Base-by-base conservation (phyloP, 257 asterid genomes). In the Catharanthus roseus region DNA sequence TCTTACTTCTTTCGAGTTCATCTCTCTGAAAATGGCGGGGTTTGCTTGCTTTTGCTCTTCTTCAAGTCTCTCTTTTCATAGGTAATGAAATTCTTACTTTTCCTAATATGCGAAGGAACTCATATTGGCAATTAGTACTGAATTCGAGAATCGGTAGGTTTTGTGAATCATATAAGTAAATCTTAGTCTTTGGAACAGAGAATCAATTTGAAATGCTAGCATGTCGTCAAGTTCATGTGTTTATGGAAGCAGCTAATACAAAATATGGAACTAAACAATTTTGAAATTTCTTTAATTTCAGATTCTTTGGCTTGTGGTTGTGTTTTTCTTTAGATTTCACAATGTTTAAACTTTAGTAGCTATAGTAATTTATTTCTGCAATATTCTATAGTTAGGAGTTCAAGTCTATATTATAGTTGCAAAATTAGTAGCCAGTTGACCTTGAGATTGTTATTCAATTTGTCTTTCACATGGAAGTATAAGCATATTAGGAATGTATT, bases 1-100 rank as follows among this genome's bases (percentile, higher is more conserved):
- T 38, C 10, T 61, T 31, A 42, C 3, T 29, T 29, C n/a, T n/a
- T n/a, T n/a, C n/a, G n/a, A n/a, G n/a, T 49, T 61, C 66, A 66
- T 36, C 68, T 65, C 68, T 77, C 68, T 49, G 54, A 53, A 73
- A 31, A 90, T 90, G 97, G 89, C 93, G 41, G 91, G 87, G 81
- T 75, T 88, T 65, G 80, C 81, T 76, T 87, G 81, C 80, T 82
- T 72, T 76, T 84, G 77, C 81, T 80, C 82, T 57, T 82, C 83
- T 47, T 79, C 89, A 75, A 72, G 82, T 6, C 77, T 89, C 77
- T 87, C 91, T 76, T 87, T 84, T 72, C 78, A 72, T 10, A 89
- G 96, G 95, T 85, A 82, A 57, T 9, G 9, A 18, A 42, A 4
- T 34, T 61, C 65, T 12, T 34, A 8, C 28, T 61, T 34, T 38